phyloP scores from a whole-genome alignment of 2,329 filamentous ascomycete genomes.

The Monilinia fructicola region DNA sequence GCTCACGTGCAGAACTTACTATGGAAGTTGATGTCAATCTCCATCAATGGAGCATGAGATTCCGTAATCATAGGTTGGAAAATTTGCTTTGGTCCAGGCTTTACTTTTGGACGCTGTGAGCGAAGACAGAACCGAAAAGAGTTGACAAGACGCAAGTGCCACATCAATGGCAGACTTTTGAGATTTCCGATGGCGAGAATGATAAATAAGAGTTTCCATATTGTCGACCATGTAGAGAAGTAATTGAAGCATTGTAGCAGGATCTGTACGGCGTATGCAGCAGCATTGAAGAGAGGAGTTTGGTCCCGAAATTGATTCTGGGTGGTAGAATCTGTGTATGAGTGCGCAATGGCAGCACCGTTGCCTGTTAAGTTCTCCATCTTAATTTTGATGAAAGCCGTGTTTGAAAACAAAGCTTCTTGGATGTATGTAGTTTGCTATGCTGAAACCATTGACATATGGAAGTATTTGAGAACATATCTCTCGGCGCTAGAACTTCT shows the following conservation, averaged over 20 bases:
- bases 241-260: background rate
- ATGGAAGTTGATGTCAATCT: constrained; percentile 72
- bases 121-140: constrained; percentile 48
- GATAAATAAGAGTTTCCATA: constrained; percentile 30
- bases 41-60: constrained; percentile 59
- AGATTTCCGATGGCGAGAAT: constrained; percentile 52
- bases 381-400: background rate
- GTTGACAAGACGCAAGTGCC: constrained; percentile 55
- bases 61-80: constrained; percentile 64
- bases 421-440: constrained; percentile 26
- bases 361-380: constrained; percentile 16
- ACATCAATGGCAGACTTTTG: constrained; percentile 60
- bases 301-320: background rate
- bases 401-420: background rate
- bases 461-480: constrained; percentile 4
- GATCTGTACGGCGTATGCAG: background rate
- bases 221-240: background rate
- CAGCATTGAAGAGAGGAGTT: background rate
- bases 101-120: constrained; percentile 45
- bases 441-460: constrained; percentile 17
- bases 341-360: background rate
- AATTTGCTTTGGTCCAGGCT: constrained; percentile 52
- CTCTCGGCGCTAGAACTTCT: background rate
- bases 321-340: background rate
- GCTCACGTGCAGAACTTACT: constrained; percentile 39